These are phyloP conservation scores for Hypoxylon rubiginosum DNA, from an alignment of 2,329 filamentous ascomycete genomes.

Conservation along the genomic window DNA sequence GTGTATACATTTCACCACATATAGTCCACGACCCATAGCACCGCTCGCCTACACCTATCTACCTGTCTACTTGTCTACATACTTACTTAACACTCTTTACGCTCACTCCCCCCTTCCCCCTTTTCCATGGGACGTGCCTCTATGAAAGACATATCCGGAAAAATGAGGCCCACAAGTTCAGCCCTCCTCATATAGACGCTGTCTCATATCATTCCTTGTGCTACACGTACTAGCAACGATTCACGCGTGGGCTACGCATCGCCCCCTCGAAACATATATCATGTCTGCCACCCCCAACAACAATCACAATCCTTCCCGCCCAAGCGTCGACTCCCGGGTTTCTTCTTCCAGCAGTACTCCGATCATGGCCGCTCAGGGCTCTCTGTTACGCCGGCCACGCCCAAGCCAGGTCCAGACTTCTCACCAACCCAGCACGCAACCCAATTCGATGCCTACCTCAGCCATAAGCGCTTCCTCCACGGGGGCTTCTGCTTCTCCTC, in stretches of 20 bases:
- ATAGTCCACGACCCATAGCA: conserved; percentile 24
- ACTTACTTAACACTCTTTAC: conserved; percentile 19
- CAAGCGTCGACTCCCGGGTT: conserved; percentile 49
- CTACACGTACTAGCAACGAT: conserved; percentile 42
- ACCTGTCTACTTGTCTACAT: conserved; percentile 16
- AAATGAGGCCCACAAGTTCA: conserved; percentile 52
- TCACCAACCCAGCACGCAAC: conserved; percentile 55
- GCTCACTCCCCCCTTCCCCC: conserved; percentile 32
- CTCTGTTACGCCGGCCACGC: conserved; percentile 58
- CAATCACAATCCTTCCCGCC: conserved; percentile 46
- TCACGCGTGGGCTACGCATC: conserved; percentile 43
- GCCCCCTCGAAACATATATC: conserved; percentile 47
- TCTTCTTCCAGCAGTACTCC: conserved; percentile 52
- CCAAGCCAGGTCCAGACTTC: conserved; percentile 64
- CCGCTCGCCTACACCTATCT: conserved; percentile 5
- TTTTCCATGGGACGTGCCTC: conserved; percentile 43
- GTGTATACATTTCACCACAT: conserved; percentile 40
- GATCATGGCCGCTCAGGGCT: conserved; percentile 59
- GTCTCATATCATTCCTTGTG: conserved; percentile 46
- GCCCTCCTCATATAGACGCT: conserved; percentile 50
- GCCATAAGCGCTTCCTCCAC: conserved; percentile 70
- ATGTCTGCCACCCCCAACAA: conserved; percentile 54
- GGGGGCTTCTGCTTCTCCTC: conserved; percentile 67
- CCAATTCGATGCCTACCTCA: conserved; percentile 62
- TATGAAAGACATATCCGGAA: conserved; percentile 45